Evolutionary conservation across 2,329 filamentous ascomycete genomes (phyloP).

Genomic region (Fusarium protoensiforme): DNA sequence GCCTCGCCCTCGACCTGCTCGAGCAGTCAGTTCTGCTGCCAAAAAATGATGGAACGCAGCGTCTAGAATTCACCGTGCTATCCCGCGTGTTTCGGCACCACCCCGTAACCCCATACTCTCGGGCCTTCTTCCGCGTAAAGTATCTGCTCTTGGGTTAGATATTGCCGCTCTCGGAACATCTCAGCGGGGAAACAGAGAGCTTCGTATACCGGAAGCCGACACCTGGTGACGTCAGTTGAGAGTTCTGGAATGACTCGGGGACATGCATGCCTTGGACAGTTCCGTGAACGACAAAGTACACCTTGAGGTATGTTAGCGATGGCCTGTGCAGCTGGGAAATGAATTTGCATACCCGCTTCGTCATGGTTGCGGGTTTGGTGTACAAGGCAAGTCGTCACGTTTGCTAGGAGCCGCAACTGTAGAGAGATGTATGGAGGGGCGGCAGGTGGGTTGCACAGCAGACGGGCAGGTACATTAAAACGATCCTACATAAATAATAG

Average conservation of each 20-base stretch:
- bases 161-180: background rate
- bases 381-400: background rate
- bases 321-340: background rate
- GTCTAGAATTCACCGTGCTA: slow-evolving; percentile 58
- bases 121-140: slow-evolving; percentile 65
- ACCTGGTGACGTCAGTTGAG: slow-evolving; percentile 54
- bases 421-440: background rate
- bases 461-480: background rate
- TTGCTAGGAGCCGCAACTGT: background rate
- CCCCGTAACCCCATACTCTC: slow-evolving; percentile 63
- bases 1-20: slow-evolving; percentile 88
- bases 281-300: slow-evolving; percentile 74
- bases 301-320: slow-evolving; percentile 50
- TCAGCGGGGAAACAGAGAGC: background rate
- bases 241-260: background rate
- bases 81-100: slow-evolving; percentile 71
- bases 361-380: slow-evolving; percentile 38
- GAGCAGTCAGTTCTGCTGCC: background rate
- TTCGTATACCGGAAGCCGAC: slow-evolving; percentile 64
- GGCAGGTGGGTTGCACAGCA: background rate
- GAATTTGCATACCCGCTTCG: slow-evolving; percentile 47
- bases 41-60: background rate
- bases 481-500: background rate
- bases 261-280: slow-evolving; percentile 72
- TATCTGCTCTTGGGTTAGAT: slow-evolving; percentile 50